A percentile compares a stretch with the other conserved stretches of the same genome.
These are phyloP conservation scores for Pichia sp. DNA, from an alignment of 1,139 yeast genomes.

Conservation along the genomic window DNA sequence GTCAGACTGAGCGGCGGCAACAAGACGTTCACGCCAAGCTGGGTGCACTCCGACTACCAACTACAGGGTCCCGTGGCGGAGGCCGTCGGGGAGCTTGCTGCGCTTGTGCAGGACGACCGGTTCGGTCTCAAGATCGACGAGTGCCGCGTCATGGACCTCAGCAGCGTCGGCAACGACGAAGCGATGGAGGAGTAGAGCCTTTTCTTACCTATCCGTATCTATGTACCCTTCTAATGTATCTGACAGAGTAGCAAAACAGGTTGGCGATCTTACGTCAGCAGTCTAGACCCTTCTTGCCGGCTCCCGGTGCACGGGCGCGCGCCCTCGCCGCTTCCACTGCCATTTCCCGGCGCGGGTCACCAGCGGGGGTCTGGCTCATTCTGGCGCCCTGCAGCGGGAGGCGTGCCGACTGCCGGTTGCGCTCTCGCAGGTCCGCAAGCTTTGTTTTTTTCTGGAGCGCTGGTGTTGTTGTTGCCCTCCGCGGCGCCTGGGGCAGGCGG, in stretches of 20 bases:
- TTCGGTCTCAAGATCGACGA: constrained; percentile 64
- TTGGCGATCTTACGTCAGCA: no score
- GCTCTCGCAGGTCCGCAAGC: not conserved
- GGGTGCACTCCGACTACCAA: constrained; percentile 76
- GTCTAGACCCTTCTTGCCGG: not conserved
- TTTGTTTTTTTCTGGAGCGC: not conserved
- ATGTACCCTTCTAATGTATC: no score
- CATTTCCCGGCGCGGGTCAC: not conserved
- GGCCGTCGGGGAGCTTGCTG: constrained; percentile 50
- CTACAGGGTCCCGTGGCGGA: constrained; percentile 44
- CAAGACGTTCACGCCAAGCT: constrained; percentile 64
- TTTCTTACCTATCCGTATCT: not conserved
- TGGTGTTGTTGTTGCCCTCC: not conserved
- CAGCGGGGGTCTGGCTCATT: not conserved
- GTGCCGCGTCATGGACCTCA: constrained; percentile 32
- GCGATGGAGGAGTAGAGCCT: constrained; percentile 2
- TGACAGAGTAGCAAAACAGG: no score
- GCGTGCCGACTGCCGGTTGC: not conserved
- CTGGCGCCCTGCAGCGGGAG: not conserved
- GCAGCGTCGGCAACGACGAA: not conserved
- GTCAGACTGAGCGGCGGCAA: constrained; percentile 78
- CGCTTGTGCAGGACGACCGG: constrained; percentile 58
- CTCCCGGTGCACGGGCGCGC: not conserved
- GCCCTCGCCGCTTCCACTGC: not conserved
- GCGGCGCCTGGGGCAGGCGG: not conserved